Evolutionary conservation across 495 filamentous ascomycete species (phyloP).

Genomic region (Hypoxylon perforatum): DNA sequence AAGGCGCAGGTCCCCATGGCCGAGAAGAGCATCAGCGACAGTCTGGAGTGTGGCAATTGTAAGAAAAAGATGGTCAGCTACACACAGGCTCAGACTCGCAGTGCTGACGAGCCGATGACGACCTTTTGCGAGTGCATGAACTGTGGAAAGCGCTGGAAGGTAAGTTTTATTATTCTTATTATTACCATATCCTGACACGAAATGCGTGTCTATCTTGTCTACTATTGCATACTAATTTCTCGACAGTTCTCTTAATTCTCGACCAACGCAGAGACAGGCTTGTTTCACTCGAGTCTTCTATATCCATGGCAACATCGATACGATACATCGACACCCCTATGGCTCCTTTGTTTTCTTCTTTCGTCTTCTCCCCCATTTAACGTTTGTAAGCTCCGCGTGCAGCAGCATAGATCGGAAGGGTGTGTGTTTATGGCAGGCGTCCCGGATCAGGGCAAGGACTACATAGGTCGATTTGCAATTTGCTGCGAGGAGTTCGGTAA

Average conservation of each 20-base stretch:
- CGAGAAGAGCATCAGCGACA: conserved; percentile 86
- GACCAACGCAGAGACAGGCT: too few relatives aligned
- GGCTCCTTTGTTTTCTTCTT: too few relatives aligned
- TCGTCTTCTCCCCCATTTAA: not conserved
- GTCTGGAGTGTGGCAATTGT: conserved; percentile 88
- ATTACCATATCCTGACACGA: too few relatives aligned
- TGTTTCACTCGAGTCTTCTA: too few relatives aligned
- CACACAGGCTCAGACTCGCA: conserved; percentile 93
- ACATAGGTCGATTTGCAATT: conserved; percentile 17
- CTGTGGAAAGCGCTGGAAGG: conserved; percentile 83
- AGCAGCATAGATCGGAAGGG: conserved; percentile 28
- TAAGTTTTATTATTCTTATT: conserved; percentile 48
- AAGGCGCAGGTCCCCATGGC: conserved; percentile 91
- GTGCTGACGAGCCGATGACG: conserved; percentile 92
- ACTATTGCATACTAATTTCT: conserved; percentile 10
- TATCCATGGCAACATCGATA: too few relatives aligned
- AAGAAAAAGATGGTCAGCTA: conserved; percentile 93
- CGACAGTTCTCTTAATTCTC: conserved; percentile 29
- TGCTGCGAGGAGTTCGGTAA: conserved; percentile 21
- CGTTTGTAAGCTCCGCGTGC: conserved; percentile 24
- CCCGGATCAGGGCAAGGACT: conserved; percentile 29
- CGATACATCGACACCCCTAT: too few relatives aligned
- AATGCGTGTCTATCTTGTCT: too few relatives aligned
- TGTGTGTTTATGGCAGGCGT: conserved; percentile 30
- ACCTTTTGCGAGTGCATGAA: conserved; percentile 82